These are phyloP conservation scores for Cercospora sesami DNA, from an alignment of 2,329 filamentous ascomycete species.

Conservation along the genomic window DNA sequence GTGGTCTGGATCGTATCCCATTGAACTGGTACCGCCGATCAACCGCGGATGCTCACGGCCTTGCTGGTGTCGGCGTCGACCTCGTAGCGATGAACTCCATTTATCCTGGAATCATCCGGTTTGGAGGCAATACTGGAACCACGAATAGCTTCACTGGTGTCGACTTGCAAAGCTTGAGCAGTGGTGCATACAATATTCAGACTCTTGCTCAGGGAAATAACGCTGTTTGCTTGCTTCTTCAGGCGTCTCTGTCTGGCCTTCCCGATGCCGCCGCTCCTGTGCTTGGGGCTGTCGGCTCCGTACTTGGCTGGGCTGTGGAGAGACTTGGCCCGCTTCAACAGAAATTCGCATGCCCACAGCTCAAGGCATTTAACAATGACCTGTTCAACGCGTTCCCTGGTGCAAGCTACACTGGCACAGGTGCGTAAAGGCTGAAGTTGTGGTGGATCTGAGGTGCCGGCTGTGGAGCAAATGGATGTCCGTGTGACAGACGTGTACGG, in stretches of 20 bases:
- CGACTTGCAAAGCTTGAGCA: slow-evolving; percentile 17
- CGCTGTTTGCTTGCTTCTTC: background rate
- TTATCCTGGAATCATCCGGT: background rate
- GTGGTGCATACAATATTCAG: background rate
- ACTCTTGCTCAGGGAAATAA: background rate
- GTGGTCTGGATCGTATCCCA: slow-evolving; percentile 32
- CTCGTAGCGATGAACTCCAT: background rate
- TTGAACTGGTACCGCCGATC: slow-evolving; percentile 30
- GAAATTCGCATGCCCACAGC: background rate
- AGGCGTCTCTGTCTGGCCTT: background rate
- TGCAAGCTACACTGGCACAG: background rate
- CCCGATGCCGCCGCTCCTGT: background rate
- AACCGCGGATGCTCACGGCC: background rate
- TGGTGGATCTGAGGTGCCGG: background rate
- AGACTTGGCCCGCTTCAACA: background rate
- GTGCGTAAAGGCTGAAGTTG: background rate
- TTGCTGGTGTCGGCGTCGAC: background rate
- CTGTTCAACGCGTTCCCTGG: background rate
- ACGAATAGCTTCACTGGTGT: slow-evolving; percentile 40
- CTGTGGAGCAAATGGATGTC: too few species aligned
- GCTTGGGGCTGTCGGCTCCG: background rate
- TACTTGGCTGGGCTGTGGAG: background rate
- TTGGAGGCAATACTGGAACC: background rate
- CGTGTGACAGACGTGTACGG: too few species aligned
- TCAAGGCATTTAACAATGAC: background rate